These are phyloP conservation scores for Trypanosoma conorhini DNA, from an alignment of 208 protist species.

Conservation along the genomic window DNA sequence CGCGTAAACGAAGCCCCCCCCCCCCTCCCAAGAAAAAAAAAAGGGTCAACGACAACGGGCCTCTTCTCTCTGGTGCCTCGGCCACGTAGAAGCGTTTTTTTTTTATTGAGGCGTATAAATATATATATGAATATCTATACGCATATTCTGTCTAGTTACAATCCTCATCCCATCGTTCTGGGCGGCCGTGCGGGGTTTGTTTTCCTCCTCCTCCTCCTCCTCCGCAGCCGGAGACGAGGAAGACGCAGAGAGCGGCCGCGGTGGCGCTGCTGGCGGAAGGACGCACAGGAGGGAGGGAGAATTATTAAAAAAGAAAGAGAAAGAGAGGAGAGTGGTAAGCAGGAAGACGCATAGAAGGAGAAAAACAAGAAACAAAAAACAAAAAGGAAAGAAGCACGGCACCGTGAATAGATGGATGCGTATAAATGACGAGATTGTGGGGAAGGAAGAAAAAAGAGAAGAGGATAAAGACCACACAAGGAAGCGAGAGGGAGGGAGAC, in stretches of 20 bases:
- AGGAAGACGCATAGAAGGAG: not conserved
- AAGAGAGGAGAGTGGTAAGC: slow-evolving; percentile 9
- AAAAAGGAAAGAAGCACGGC: not conserved
- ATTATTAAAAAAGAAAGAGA: slow-evolving; percentile 9
- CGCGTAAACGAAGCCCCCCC: too few species aligned
- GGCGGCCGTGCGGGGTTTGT: not conserved
- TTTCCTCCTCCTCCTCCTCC: not conserved
- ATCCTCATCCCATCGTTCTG: not conserved
- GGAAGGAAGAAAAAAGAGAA: not conserved
- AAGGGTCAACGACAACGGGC: not conserved
- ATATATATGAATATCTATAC: slow-evolving; percentile 16
- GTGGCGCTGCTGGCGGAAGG: not conserved
- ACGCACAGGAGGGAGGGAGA: not conserved
- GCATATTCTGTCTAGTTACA: not conserved
- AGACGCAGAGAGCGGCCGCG: too few species aligned
- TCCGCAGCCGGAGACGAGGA: too few species aligned
- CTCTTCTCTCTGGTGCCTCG: not conserved
- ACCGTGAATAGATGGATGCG: too few species aligned
- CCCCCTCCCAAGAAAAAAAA: too few species aligned
- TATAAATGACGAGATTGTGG: not conserved
- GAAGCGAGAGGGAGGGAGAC: not conserved
- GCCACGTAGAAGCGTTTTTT: not conserved
- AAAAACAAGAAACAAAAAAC: slow-evolving; percentile 1
- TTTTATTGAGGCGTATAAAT: slow-evolving; percentile 13
- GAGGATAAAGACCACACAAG: not conserved